A percentile compares a stretch with the other conserved stretches of the same genome.
Evolutionary conservation across 495 filamentous ascomycete genomes (phyloP).

Genomic region (Achaetomiella virescens): DNA sequence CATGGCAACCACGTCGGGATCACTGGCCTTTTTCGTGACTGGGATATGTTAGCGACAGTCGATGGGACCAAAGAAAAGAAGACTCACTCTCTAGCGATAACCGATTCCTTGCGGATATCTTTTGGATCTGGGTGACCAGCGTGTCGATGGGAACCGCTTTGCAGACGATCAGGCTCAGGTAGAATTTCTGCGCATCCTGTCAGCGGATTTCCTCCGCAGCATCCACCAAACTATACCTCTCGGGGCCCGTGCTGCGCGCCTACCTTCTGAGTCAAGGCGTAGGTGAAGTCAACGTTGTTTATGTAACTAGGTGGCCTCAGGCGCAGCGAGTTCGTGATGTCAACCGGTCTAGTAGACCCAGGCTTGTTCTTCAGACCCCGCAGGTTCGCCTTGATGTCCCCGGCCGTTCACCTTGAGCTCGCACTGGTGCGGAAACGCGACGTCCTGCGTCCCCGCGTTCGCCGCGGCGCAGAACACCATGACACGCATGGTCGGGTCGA

Average conservation of each 20-base stretch:
- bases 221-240: slow-evolving; percentile 7
- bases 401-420: slow-evolving; percentile 86
- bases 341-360: slow-evolving; percentile 85
- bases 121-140: slow-evolving; percentile 63
- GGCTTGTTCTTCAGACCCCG: slow-evolving; percentile 93
- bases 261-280: slow-evolving; percentile 85
- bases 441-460: slow-evolving; percentile 58
- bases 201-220: neutral
- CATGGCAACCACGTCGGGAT: slow-evolving; percentile 81
- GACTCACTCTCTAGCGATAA: slow-evolving; percentile 76
- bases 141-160: slow-evolving; percentile 63
- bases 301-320: slow-evolving; percentile 56
- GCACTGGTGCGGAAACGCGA: slow-evolving; percentile 84
- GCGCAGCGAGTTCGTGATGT: slow-evolving; percentile 74
- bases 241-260: neutral
- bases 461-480: slow-evolving; percentile 75
- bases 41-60: slow-evolving; percentile 18
- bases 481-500: slow-evolving; percentile 50
- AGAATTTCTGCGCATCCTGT: slow-evolving; percentile 58
- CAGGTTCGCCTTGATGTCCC: slow-evolving; percentile 80
- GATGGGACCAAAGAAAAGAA: neutral
- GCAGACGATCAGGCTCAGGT: slow-evolving; percentile 66
- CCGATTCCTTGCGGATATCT: slow-evolving; percentile 72
- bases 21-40: slow-evolving; percentile 78
- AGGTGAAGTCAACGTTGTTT: slow-evolving; percentile 79